Conservation (phyloP, 2,329 filamentous ascomycete genomes). For the Sporothrix variecibatus region DNA sequence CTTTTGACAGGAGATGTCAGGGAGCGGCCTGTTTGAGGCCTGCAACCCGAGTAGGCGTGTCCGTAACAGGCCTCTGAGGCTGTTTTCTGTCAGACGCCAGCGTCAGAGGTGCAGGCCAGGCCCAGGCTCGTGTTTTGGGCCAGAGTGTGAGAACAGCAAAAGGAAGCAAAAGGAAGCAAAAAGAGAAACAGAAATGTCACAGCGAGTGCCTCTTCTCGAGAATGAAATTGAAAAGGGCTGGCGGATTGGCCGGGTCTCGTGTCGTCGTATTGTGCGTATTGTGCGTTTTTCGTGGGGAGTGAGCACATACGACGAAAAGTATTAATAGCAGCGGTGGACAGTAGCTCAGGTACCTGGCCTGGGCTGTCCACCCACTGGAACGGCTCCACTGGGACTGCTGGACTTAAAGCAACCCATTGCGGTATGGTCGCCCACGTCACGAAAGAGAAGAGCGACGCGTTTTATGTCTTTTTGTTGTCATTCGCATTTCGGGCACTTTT, state of each 20-base stretch:
- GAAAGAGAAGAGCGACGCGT: background rate
- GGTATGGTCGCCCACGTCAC: background rate
- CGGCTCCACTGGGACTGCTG: background rate
- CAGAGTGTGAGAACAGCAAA: background rate
- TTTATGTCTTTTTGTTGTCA: background rate
- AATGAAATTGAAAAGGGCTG: background rate
- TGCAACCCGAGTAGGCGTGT: too few species aligned
- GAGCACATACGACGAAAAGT: background rate
- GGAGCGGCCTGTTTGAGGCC: constrained; percentile 5
- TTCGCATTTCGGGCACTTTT: background rate
- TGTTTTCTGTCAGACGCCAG: background rate
- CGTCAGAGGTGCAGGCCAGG: background rate
- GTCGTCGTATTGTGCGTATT: background rate
- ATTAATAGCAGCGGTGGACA: constrained; percentile 1
- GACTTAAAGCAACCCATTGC: background rate
- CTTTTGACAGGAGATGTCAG: too few species aligned
- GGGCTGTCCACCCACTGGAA: background rate
- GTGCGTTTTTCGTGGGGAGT: background rate
- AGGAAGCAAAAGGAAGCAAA: too few species aligned
- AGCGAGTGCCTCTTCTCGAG: background rate
- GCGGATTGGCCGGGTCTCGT: background rate
- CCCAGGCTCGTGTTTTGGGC: background rate
- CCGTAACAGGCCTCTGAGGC: background rate
- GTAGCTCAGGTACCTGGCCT: background rate
- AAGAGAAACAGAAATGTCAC: background rate